Conservation (phyloP, 2,329 filamentous ascomycete genomes). For the Monosporascus sp. region DNA sequence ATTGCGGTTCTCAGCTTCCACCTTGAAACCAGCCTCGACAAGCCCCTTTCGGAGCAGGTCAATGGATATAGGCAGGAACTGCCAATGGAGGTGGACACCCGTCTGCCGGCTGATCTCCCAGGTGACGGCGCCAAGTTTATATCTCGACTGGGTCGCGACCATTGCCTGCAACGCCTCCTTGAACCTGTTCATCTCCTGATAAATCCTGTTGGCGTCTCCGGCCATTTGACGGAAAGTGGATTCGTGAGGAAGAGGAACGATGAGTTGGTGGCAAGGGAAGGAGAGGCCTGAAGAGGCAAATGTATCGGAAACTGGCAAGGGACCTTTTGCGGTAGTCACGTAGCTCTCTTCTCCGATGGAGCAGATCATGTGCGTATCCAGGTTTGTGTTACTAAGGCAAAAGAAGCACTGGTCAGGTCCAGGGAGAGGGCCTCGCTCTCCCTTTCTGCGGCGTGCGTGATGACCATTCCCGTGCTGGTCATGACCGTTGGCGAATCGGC, state of each 20-base stretch:
- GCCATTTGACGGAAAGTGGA: slow-evolving; percentile 68
- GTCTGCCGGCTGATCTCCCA: slow-evolving; percentile 84
- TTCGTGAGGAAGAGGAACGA: slow-evolving; percentile 81
- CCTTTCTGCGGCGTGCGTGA: slow-evolving; percentile 39
- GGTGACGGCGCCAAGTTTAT: slow-evolving; percentile 73
- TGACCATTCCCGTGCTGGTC: slow-evolving; percentile 40
- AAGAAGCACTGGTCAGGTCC: slow-evolving; percentile 87
- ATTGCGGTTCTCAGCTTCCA: slow-evolving; percentile 72
- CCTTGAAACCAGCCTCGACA: slow-evolving; percentile 82
- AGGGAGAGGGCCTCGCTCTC: slow-evolving; percentile 50
- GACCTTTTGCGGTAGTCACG: slow-evolving; percentile 87
- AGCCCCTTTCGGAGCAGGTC: slow-evolving; percentile 65
- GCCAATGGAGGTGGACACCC: slow-evolving; percentile 91
- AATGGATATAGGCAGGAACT: slow-evolving; percentile 73
- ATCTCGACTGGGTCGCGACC: slow-evolving; percentile 51
- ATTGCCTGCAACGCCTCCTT: slow-evolving; percentile 72
- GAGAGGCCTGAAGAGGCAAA: slow-evolving; percentile 60
- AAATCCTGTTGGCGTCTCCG: slow-evolving; percentile 56
- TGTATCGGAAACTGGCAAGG: slow-evolving; percentile 66
- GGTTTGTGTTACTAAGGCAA: slow-evolving; percentile 80
- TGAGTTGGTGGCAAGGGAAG: slow-evolving; percentile 83
- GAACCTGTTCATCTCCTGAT: slow-evolving; percentile 79
- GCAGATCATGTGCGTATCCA: slow-evolving; percentile 82
- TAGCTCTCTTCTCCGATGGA: slow-evolving; percentile 86
- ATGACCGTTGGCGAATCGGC: slow-evolving; percentile 47